Percentiles rank a stretch among this genome's conserved stretches.
Conservation (phyloP, 1,139 yeast species). For the Candida freyschussii region DNA sequence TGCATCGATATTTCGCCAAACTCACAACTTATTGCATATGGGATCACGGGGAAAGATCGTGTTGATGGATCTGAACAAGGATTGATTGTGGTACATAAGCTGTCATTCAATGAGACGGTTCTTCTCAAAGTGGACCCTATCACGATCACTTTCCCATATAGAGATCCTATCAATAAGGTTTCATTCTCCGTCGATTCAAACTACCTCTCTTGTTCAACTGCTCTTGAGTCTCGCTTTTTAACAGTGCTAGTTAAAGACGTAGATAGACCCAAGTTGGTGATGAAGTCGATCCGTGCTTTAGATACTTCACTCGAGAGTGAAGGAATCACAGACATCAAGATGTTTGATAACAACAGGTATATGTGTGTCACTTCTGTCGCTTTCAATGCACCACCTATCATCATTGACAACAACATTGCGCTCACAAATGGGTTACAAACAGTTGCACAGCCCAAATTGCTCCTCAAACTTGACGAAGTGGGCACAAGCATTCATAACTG, state of each 20-base stretch:
- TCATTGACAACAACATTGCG: conserved; percentile 51
- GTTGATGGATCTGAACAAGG: conserved; percentile 74
- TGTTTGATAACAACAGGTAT: conserved; percentile 56
- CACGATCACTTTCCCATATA: conserved; percentile 76
- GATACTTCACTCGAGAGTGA: conserved; percentile 71
- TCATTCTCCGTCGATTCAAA: conserved; percentile 67
- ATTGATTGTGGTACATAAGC: conserved; percentile 61
- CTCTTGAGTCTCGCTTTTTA: conserved; percentile 73
- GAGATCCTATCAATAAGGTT: conserved; percentile 75
- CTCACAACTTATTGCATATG: conserved; percentile 68
- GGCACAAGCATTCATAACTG: conserved; percentile 74
- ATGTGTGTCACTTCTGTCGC: conserved; percentile 61
- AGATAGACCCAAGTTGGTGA: conserved; percentile 62
- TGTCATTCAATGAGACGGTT: conserved; percentile 26
- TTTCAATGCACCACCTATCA: conserved; percentile 54
- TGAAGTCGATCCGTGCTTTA: conserved; percentile 57
- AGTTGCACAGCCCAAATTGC: conserved; percentile 51
- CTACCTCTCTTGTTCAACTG: conserved; percentile 77
- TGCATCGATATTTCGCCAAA: conserved; percentile 68
- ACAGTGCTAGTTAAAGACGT: conserved; percentile 65
- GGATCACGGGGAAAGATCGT: conserved; percentile 76
- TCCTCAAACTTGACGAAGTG: conserved; percentile 67
- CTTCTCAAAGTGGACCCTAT: conserved; percentile 45
- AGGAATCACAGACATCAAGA: conserved; percentile 80
- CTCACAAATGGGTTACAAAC: conserved; percentile 34